Evolutionary conservation across 1,284 basidiomycete species (phyloP).

Genomic region (Rhodotorula glutinis): DNA sequence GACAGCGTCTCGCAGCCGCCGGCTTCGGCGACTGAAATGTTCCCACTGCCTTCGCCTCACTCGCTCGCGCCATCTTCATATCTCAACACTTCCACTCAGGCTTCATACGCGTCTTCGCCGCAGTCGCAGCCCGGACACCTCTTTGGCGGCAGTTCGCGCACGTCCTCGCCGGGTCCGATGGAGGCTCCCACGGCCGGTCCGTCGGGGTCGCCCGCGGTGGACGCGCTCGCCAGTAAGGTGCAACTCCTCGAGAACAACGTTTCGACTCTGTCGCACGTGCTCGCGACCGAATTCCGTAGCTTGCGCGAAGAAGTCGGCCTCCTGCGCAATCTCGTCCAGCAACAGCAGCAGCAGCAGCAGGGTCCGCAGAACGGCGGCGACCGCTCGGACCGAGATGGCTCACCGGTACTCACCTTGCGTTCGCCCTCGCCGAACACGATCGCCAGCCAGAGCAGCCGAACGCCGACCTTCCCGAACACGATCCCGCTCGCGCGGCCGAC

Average conservation of each 20-base stretch:
- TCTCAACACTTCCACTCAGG: slow-evolving; percentile 6
- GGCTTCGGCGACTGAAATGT: background rate
- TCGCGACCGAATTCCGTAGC: slow-evolving; percentile 26
- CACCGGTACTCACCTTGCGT: slow-evolving; percentile 35
- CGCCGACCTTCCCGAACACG: slow-evolving; percentile 7
- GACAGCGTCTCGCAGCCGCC: slow-evolving; percentile 23
- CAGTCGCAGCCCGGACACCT: slow-evolving; percentile 5
- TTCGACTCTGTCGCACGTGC: slow-evolving; percentile 21
- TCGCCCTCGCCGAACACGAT: slow-evolving; percentile 29
- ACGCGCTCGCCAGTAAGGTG: slow-evolving; percentile 23
- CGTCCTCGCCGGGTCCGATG: slow-evolving; percentile 26
- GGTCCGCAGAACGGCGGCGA: background rate
- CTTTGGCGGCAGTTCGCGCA: slow-evolving; percentile 5
- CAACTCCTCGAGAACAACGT: slow-evolving; percentile 31
- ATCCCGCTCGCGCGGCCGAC: slow-evolving; percentile 5
- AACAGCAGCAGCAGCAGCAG: slow-evolving; percentile 21
- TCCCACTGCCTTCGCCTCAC: slow-evolving; percentile 22
- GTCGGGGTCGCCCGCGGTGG: slow-evolving; percentile 1
- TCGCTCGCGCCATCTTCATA: slow-evolving; percentile 23
- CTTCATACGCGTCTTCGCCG: slow-evolving; percentile 11
- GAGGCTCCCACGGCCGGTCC: background rate
- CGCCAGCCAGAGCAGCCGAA: background rate
- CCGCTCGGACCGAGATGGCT: slow-evolving; percentile 15
- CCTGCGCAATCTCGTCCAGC: slow-evolving; percentile 29
- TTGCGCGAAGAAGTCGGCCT: slow-evolving; percentile 30